phyloP scores from a whole-genome alignment of 2,329 filamentous ascomycete genomes.

The Microdochium paspali region DNA sequence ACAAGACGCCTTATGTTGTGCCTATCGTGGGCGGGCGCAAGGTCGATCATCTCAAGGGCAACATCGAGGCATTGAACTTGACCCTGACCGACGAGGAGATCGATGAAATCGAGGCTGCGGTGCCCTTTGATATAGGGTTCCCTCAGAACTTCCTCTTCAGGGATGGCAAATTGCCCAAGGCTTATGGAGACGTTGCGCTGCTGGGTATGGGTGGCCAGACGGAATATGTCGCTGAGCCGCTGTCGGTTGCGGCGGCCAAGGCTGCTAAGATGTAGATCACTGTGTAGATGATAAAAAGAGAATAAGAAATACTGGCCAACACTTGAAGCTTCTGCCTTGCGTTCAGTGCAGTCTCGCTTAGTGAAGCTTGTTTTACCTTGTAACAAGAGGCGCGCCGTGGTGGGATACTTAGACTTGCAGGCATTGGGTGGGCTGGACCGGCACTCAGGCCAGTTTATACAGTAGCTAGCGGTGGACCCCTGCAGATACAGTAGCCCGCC shows the following conservation, averaged over 20 bases:
- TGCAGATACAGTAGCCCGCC: no score
- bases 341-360: no score
- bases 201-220: background rate
- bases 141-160: conserved; percentile 31
- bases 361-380: no score
- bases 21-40: conserved; percentile 44
- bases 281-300: background rate
- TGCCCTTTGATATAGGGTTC: conserved; percentile 46
- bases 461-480: no score
- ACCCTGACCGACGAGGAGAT: conserved; percentile 41
- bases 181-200: background rate
- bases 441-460: no score
- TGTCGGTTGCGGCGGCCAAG: background rate
- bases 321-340: background rate
- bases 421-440: no score
- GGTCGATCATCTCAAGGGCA: conserved; percentile 40
- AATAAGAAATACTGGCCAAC: background rate
- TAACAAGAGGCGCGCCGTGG: no score
- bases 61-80: conserved; percentile 45
- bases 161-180: conserved; percentile 8
- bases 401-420: no score
- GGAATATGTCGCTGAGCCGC: background rate
- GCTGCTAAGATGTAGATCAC: background rate
- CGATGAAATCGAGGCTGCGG: conserved; percentile 40
- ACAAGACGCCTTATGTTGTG: conserved; percentile 42